phyloP scores from a whole-genome alignment of 208 protist genomes.

The Crithidia brevicula region DNA sequence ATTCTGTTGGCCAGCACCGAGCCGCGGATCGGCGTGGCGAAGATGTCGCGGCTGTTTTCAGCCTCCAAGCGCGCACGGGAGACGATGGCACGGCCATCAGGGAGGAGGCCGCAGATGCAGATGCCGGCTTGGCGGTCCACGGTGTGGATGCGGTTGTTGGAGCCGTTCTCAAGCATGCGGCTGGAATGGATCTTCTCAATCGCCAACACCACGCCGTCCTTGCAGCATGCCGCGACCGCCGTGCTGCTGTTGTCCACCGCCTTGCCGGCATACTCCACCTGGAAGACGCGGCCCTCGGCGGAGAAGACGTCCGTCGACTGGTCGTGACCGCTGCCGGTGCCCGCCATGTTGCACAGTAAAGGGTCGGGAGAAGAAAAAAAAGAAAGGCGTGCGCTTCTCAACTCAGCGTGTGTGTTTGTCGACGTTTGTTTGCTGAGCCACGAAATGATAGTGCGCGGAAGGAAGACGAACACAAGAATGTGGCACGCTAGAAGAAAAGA shows the following conservation, averaged over 20 bases:
- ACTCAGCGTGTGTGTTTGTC: too few species aligned
- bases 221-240: slow-evolving; percentile 95
- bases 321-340: slow-evolving; percentile 95
- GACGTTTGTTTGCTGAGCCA: too few species aligned
- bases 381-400: too few species aligned
- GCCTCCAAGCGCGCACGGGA: slow-evolving; percentile 93
- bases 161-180: slow-evolving; percentile 95
- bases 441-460: too few species aligned
- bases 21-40: slow-evolving; percentile 93
- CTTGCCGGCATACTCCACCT: slow-evolving; percentile 99
- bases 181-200: slow-evolving; percentile 98
- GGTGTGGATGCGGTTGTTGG: slow-evolving; percentile 95
- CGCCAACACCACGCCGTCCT: slow-evolving; percentile 98
- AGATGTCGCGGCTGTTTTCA: slow-evolving; percentile 92
- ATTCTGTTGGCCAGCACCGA: slow-evolving; percentile 91
- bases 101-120: slow-evolving; percentile 95
- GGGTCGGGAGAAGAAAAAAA: not conserved
- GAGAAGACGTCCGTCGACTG: slow-evolving; percentile 98
- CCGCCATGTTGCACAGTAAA: slow-evolving; percentile 42
- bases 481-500: too few species aligned
- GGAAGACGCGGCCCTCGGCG: slow-evolving; percentile 99
- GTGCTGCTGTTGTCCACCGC: slow-evolving; percentile 99
- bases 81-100: slow-evolving; percentile 96
- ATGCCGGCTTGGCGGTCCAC: slow-evolving; percentile 95
- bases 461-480: too few species aligned